Percentiles rank a stretch among this genome's conserved stretches.
Evolutionary conservation across 768 basidiomycete species (phyloP).

Genomic region (Thelephora aurantiotincta): DNA sequence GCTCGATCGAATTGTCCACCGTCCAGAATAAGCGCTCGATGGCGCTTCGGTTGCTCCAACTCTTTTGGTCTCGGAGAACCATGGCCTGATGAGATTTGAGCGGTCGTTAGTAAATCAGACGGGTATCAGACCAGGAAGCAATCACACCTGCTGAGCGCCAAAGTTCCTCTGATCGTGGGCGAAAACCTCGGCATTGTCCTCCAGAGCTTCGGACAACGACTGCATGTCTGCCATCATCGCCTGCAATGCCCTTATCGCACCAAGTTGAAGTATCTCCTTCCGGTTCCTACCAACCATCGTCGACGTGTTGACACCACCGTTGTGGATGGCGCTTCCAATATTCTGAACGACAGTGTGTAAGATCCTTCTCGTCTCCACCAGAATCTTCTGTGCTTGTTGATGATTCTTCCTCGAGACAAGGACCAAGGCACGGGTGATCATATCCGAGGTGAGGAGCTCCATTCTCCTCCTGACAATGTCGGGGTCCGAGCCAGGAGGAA

Average conservation of each 20-base stretch:
- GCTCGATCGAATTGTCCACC: conserved; percentile 79
- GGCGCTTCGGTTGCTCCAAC: conserved; percentile 84
- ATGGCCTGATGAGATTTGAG: conserved; percentile 49
- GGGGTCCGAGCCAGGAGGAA: conserved; percentile 50
- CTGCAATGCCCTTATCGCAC: conserved; percentile 69
- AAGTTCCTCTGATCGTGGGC: conserved; percentile 90
- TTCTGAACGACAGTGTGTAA: conserved; percentile 82
- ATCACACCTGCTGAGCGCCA: conserved; percentile 85
- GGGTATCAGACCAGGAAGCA: background rate
- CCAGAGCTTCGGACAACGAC: conserved; percentile 70
- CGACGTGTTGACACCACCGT: conserved; percentile 26
- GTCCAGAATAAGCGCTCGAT: conserved; percentile 92
- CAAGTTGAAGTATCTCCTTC: conserved; percentile 61
- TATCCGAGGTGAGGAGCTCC: conserved; percentile 93
- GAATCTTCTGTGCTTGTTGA: conserved; percentile 79
- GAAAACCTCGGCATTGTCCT: conserved; percentile 85
- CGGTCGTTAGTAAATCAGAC: background rate
- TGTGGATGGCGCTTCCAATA: conserved; percentile 59
- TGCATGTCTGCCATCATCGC: conserved; percentile 83
- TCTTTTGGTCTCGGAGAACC: conserved; percentile 90
- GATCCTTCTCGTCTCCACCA: conserved; percentile 85
- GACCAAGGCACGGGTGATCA: conserved; percentile 91
- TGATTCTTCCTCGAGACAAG: conserved; percentile 87
- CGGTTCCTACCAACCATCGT: conserved; percentile 37
- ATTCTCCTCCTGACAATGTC: conserved; percentile 87